Evolutionary conservation across 306 rosid genomes (phyloP).

Genomic region (Glycyrrhiza uralensis): DNA sequence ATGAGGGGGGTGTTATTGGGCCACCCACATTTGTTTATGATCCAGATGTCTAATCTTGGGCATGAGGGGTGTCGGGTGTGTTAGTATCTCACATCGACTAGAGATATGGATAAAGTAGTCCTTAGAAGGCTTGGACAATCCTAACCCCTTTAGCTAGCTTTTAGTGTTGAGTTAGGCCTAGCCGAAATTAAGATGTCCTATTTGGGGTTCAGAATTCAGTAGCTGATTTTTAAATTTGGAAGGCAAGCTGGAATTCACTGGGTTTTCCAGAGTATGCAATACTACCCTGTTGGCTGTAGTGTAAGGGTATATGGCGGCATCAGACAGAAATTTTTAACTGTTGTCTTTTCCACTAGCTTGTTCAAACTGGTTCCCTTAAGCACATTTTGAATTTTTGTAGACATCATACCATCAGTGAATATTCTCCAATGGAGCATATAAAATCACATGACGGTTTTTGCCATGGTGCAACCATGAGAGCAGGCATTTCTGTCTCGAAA

Average conservation of each 20-base stretch:
- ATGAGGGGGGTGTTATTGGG: too few species aligned
- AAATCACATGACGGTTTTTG: neutral
- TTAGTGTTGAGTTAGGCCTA: too few species aligned
- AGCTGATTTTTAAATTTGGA: neutral
- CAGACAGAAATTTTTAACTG: neutral
- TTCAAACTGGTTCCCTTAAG: conserved; percentile 8
- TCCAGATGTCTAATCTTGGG: too few species aligned
- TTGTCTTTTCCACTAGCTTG: conserved; percentile 5
- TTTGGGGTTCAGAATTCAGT: neutral
- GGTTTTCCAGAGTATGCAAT: conserved; percentile 3
- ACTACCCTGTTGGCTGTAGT: neutral
- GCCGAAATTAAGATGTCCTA: too few species aligned
- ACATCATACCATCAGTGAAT: neutral
- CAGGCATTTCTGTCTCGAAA: conserved; percentile 9
- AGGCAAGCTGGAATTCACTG: neutral
- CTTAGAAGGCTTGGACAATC: too few species aligned
- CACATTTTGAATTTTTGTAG: conserved; percentile 16
- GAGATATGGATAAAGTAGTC: too few species aligned
- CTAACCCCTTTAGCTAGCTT: too few species aligned
- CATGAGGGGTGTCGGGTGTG: too few species aligned
- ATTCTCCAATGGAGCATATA: neutral
- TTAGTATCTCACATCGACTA: too few species aligned
- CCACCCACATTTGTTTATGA: too few species aligned
- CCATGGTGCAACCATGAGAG: neutral
- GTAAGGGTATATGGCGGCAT: neutral